A percentile compares a stretch with the other conserved stretches of the same genome.
Evolutionary conservation across 2,329 filamentous ascomycete species (phyloP).

Genomic region (Cryphonectria parasitica): DNA sequence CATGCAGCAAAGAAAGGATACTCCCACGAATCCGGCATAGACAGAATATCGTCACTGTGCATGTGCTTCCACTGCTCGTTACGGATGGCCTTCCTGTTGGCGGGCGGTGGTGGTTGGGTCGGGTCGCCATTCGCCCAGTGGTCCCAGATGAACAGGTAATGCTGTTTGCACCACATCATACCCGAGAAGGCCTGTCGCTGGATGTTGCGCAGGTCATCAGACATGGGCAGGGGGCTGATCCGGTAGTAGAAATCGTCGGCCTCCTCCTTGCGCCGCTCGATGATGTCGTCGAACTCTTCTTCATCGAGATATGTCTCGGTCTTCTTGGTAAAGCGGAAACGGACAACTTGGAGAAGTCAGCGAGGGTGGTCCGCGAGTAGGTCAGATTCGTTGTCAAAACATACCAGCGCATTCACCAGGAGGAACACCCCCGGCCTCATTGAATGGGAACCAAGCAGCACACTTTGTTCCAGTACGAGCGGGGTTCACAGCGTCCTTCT

Average conservation of each 20-base stretch:
- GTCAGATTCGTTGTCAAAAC: slow-evolving; percentile 53
- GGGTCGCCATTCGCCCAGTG: slow-evolving; percentile 97
- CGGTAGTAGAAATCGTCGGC: slow-evolving; percentile 96
- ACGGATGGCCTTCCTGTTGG: slow-evolving; percentile 76
- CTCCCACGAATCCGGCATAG: slow-evolving; percentile 98
- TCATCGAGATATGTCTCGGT: slow-evolving; percentile 83
- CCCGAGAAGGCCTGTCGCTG: slow-evolving; percentile 92
- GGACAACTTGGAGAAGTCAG: slow-evolving; percentile 64
- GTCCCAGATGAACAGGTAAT: slow-evolving; percentile 96
- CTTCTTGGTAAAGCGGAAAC: slow-evolving; percentile 82
- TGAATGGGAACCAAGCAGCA: slow-evolving; percentile 90
- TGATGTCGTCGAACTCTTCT: slow-evolving; percentile 87
- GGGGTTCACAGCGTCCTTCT: slow-evolving; percentile 83
- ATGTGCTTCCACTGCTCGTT: slow-evolving; percentile 94
- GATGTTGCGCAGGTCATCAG: slow-evolving; percentile 91
- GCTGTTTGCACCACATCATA: slow-evolving; percentile 99
- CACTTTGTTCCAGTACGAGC: slow-evolving; percentile 81
- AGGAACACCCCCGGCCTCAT: slow-evolving; percentile 82
- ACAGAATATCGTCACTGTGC: slow-evolving; percentile 91
- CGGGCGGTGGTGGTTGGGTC: slow-evolving; percentile 81
- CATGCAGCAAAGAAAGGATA: slow-evolving; percentile 98
- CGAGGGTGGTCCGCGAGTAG: background rate
- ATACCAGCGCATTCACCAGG: slow-evolving; percentile 90
- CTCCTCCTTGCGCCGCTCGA: slow-evolving; percentile 84
- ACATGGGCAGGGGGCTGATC: slow-evolving; percentile 90